Base-by-base conservation (phyloP, 768 basidiomycete species). In the Mycena amicta region DNA sequence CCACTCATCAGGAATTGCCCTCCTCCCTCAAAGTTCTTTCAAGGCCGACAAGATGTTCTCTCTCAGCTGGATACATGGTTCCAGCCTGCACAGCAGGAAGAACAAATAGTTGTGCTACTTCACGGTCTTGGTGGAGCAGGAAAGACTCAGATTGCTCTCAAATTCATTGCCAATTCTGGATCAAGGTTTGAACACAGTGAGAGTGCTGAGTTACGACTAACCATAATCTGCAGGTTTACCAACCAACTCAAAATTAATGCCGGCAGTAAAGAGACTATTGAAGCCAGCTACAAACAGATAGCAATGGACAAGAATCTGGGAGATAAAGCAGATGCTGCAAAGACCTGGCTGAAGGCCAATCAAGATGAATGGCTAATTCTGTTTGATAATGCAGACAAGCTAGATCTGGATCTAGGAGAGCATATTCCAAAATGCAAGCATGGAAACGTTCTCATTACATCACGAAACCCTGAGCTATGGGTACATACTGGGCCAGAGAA, bases 391-490 rank as follows among this genome's bases (percentile, higher is more conserved):
- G 50, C 55, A 43, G 55, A 56, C 56, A 37, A 56, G 27, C 22
- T 29, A 6, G 49, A 45, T 3, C 25, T 61, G 5, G 18, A 52
- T 20, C 41, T 61, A 4, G 22, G 47, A n/a, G 41, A 47, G 5
- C 55, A 25, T 39, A 13, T 56, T 5, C 55, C 60, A 18, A 39
- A 15, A 22, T 55, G 58, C 58, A 16, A 28, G 5, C 60, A 61
- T 41, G 60, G 60, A 5, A 56, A 51, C 25, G 33, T 61, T 16
- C 26, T 61, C n/a, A 61, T 61, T 12, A 61, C 60, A 33, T 50
- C 54, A 23, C 49, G 60, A 5, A 55, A 56, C 27, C 50, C 30
- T 11, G 55, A 51, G 41, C 23, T 56, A 28, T 22, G 22, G 6
- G 23, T 26, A n/a, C 16, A 18, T 23, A 41, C 22, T 46, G 29